Conservation (phyloP, 208 protist species). For the Trypanosoma avium region DNA sequence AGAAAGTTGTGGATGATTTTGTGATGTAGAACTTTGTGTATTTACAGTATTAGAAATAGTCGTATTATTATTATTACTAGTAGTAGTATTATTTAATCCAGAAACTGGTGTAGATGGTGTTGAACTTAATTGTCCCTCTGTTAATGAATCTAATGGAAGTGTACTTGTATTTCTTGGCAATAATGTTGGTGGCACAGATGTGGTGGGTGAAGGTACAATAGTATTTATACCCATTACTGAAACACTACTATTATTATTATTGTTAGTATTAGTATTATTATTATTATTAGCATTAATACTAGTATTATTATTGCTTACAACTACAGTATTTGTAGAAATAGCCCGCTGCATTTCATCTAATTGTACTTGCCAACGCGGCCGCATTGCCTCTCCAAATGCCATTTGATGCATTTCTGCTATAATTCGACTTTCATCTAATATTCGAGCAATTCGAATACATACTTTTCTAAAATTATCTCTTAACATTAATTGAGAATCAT, state of each 20-base stretch:
- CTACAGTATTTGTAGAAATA: conserved; percentile 48
- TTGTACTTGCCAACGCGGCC: conserved; percentile 86
- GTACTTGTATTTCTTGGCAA: conserved; percentile 16
- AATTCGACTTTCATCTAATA: conserved; percentile 76
- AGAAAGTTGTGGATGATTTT: conserved; percentile 30
- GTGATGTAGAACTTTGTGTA: not conserved
- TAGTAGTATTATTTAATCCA: not conserved
- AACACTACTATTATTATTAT: not conserved
- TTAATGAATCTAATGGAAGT: not conserved
- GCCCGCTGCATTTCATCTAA: conserved; percentile 87
- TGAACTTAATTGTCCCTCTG: not conserved
- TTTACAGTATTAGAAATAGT: not conserved
- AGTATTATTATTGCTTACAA: not conserved
- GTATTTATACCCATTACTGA: no score
- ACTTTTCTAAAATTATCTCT: conserved; percentile 46
- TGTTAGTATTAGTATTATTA: not conserved
- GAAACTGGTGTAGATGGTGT: not conserved
- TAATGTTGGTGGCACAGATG: not conserved
- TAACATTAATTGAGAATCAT: conserved; percentile 71
- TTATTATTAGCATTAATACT: not conserved
- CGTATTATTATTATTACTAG: not conserved
- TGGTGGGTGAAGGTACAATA: not conserved
- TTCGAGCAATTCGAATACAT: conserved; percentile 43
- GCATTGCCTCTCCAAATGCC: conserved; percentile 82
- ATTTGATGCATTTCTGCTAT: conserved; percentile 76